Evolutionary conservation across 2,329 filamentous ascomycete genomes (phyloP).

Genomic region (Colletotrichum endophyticum): DNA sequence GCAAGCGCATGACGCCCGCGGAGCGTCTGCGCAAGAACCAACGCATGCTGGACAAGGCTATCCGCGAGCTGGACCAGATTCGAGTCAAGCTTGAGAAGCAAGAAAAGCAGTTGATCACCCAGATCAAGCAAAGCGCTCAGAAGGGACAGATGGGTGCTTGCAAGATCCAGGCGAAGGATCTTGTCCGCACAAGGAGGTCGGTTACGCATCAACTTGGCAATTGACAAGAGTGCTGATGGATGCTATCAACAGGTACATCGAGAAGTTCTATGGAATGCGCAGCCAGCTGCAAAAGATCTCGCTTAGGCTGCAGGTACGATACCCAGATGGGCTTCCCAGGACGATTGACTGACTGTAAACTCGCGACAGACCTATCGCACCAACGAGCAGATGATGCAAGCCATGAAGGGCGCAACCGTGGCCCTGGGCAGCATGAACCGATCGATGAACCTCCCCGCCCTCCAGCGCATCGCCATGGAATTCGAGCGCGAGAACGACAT

Average conservation of each 20-base stretch:
- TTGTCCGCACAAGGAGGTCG: conserved; percentile 86
- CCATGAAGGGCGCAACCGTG: conserved; percentile 96
- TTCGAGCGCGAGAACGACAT: conserved; percentile 99
- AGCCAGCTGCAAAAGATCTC: conserved; percentile 97
- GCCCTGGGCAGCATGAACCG: conserved; percentile 96
- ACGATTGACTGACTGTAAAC: neutral
- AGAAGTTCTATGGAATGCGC: conserved; percentile 98
- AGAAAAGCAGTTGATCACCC: conserved; percentile 93
- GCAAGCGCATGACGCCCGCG: conserved; percentile 97
- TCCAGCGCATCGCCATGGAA: conserved; percentile 98
- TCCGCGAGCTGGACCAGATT: conserved; percentile 94
- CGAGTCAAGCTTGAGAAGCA: conserved; percentile 96
- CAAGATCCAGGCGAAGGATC: conserved; percentile 97
- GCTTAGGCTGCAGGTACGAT: conserved; percentile 82
- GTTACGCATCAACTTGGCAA: neutral
- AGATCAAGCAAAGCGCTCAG: conserved; percentile 98
- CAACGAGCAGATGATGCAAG: conserved; percentile 99
- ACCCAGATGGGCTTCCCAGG: neutral
- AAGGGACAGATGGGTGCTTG: conserved; percentile 98
- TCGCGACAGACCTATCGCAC: conserved; percentile 82
- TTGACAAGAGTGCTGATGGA: neutral
- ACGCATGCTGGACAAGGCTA: conserved; percentile 94
- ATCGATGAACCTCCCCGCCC: conserved; percentile 93
- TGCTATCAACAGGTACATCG: conserved; percentile 71
- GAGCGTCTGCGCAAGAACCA: conserved; percentile 93